Percentiles rank a stretch among this genome's conserved stretches.
Conservation (phyloP, 805 yeast genomes). For the Wickerhamomyces chaumierensis region DNA sequence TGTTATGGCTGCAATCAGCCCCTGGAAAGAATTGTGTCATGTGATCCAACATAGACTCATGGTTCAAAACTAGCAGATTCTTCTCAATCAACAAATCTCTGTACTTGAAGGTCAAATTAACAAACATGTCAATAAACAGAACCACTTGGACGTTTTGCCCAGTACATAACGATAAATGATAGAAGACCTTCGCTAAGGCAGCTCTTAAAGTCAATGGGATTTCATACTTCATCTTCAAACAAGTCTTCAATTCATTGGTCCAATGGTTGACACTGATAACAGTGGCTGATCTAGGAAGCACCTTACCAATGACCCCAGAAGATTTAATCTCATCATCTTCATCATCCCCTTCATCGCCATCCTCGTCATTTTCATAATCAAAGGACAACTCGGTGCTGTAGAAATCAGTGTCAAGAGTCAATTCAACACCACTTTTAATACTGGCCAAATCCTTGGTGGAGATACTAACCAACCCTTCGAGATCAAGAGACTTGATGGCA, state of each 20-base stretch:
- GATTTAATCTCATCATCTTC: conserved; percentile 27
- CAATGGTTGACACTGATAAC: conserved; percentile 70
- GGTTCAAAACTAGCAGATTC: conserved; percentile 24
- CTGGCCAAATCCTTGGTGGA: conserved; percentile 57
- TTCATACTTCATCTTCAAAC: conserved; percentile 69
- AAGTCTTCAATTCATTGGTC: conserved; percentile 75
- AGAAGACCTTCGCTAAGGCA: conserved; percentile 56
- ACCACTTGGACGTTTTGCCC: conserved; percentile 57
- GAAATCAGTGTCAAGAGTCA: conserved; percentile 44
- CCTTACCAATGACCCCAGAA: conserved; percentile 40
- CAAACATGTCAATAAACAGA: conserved; percentile 52
- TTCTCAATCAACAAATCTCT: conserved; percentile 18
- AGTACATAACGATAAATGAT: conserved; percentile 56
- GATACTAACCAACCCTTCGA: conserved; percentile 58
- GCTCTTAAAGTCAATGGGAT: conserved; percentile 60
- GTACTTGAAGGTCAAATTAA: conserved; percentile 35
- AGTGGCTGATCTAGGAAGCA: conserved; percentile 57
- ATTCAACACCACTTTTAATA: conserved; percentile 27
- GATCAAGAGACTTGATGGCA: conserved; percentile 63
- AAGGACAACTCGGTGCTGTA: conserved; percentile 27
- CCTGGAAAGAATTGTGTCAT: conserved; percentile 28
- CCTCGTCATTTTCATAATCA: conserved; percentile 27
- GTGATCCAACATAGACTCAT: conserved; percentile 21
- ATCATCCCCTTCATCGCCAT: conserved; percentile 29
- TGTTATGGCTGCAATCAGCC: conserved; percentile 38